Conservation (phyloP, 345 rosid genomes). For the Boechera retrofracta region DNA sequence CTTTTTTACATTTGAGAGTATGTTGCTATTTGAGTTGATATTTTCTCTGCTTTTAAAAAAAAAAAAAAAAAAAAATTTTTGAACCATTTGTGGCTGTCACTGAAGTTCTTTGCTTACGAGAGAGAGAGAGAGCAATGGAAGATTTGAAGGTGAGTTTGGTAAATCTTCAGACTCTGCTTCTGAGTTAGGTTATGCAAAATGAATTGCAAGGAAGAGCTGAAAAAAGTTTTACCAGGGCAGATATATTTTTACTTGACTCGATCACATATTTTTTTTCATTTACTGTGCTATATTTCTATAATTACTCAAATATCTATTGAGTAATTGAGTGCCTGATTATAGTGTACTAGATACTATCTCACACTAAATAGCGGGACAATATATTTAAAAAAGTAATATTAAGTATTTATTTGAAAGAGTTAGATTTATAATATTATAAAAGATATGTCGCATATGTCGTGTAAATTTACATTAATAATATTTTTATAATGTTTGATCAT, state of each 20-base stretch:
- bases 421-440: too few relatives aligned
- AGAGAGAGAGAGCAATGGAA: conserved; percentile 53
- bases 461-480: too few relatives aligned
- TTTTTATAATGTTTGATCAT: too few relatives aligned
- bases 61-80: too few relatives aligned
- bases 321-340: neutral
- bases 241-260: neutral
- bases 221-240: neutral
- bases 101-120: conserved; percentile 73
- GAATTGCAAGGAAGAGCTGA: conserved; percentile 15
- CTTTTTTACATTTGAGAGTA: conserved; percentile 2
- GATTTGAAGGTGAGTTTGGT: conserved; percentile 64
- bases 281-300: neutral
- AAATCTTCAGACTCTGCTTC: conserved; percentile 35
- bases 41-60: conserved; percentile 15
- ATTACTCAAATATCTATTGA: neutral
- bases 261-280: conserved; percentile 16
- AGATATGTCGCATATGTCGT: too few relatives aligned
- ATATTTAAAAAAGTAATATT: too few relatives aligned
- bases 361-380: too few relatives aligned
- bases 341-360: neutral
- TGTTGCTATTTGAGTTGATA: neutral
- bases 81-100: conserved; percentile 53
- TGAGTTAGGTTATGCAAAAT: conserved; percentile 33
- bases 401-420: too few relatives aligned